These are phyloP conservation scores for Babesia bigemina DNA, from an alignment of 169 alveolate genomes.

Conservation along the genomic window DNA sequence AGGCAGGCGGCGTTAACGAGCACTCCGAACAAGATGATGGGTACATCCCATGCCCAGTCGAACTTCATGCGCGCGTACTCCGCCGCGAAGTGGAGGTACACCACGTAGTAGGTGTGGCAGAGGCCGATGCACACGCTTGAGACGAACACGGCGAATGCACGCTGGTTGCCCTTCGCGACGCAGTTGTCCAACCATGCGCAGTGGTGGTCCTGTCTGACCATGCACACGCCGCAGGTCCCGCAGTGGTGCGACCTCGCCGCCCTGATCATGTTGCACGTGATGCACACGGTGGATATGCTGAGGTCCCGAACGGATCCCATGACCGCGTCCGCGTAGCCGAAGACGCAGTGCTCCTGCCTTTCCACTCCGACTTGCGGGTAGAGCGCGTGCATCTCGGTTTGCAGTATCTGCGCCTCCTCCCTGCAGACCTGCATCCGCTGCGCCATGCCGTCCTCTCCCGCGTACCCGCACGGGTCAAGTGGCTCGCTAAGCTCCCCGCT, in stretches of 20 bases:
- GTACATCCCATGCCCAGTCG: slow-evolving; percentile 38
- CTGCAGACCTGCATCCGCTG: slow-evolving; percentile 47
- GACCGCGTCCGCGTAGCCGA: slow-evolving; percentile 46
- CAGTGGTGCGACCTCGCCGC: slow-evolving; percentile 83
- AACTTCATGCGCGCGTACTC: slow-evolving; percentile 7
- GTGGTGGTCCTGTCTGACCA: slow-evolving; percentile 91
- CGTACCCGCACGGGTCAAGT: slow-evolving; percentile 36
- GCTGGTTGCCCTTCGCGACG: slow-evolving; percentile 83
- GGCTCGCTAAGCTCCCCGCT: slow-evolving; percentile 49
- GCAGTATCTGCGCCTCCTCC: slow-evolving; percentile 43
- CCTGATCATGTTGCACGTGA: slow-evolving; percentile 83
- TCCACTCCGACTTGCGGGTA: slow-evolving; percentile 72
- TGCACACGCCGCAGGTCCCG: slow-evolving; percentile 81
- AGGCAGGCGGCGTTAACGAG: slow-evolving; percentile 76
- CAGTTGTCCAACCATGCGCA: slow-evolving; percentile 97
- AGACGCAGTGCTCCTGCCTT: slow-evolving; percentile 44
- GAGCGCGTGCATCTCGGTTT: slow-evolving; percentile 68
- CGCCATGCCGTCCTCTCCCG: slow-evolving; percentile 32
- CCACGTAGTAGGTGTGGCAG: slow-evolving; percentile 70
- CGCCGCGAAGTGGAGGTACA: slow-evolving; percentile 58
- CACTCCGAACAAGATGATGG: slow-evolving; percentile 45
- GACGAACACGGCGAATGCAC: slow-evolving; percentile 73
- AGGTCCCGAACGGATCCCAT: slow-evolving; percentile 35
- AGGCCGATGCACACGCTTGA: slow-evolving; percentile 64
- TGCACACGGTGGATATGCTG: slow-evolving; percentile 69